phyloP scores from a whole-genome alignment of 2,329 filamentous ascomycete species.

The Fusarium hostae region DNA sequence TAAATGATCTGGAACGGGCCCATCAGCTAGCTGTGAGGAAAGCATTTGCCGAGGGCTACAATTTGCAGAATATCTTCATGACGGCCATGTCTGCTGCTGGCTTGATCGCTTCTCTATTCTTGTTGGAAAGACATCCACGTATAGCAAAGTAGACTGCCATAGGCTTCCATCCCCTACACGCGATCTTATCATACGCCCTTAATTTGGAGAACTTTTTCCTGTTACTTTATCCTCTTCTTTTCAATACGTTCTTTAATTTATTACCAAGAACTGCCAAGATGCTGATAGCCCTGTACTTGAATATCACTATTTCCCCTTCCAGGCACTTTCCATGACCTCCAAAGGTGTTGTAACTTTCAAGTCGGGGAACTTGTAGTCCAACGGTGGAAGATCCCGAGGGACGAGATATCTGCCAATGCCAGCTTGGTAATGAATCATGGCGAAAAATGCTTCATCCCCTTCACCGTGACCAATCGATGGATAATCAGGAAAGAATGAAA shows the following conservation, averaged over 20 bases:
- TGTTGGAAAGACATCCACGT: not conserved
- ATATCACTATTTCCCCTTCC: constrained; percentile 6
- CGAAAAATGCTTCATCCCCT: constrained; percentile 35
- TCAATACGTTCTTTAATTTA: too few species aligned
- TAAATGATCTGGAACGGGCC: not conserved
- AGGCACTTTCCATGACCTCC: constrained; percentile 37
- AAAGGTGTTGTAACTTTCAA: constrained; percentile 14
- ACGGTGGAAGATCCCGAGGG: not conserved
- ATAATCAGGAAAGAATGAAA: constrained; percentile 38
- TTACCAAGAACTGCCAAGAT: too few species aligned
- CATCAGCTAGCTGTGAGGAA: not conserved
- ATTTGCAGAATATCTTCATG: constrained; percentile 6
- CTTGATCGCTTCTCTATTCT: not conserved
- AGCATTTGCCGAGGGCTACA: not conserved
- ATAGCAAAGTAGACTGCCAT: not conserved
- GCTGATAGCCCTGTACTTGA: too few species aligned
- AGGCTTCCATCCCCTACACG: rapidly evolving
- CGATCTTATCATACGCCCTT: too few species aligned
- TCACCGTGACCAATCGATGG: constrained; percentile 30
- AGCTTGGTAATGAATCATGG: constrained; percentile 34
- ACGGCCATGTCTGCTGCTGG: not conserved
- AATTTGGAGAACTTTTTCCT: too few species aligned
- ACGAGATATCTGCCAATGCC: constrained; percentile 24
- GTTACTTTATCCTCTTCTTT: too few species aligned
- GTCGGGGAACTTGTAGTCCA: constrained; percentile 30